Percentiles rank a stretch among this genome's conserved stretches.
phyloP scores from a whole-genome alignment of 805 yeast species.

The Ogataea trehaloabstinens region DNA sequence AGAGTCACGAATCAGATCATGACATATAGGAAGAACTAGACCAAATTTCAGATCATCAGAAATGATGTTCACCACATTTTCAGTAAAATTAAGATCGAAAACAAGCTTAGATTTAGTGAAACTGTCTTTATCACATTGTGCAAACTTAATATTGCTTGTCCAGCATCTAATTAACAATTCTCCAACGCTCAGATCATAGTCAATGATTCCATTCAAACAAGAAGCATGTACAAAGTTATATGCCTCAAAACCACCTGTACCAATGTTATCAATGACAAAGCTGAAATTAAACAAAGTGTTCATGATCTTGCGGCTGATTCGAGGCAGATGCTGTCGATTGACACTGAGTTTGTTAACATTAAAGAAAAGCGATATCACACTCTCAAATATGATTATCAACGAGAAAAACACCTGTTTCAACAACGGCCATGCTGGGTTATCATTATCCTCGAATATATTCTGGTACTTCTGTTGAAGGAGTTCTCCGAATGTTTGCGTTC shows the following conservation, averaged over 20 bases:
- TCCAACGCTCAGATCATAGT: constrained; percentile 25
- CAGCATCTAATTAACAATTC: constrained; percentile 30
- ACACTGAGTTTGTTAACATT: constrained; percentile 22
- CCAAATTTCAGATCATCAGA: constrained; percentile 34
- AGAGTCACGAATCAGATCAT: constrained; percentile 20
- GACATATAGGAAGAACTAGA: constrained; percentile 25
- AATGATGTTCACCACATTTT: constrained; percentile 36
- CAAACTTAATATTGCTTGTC: constrained; percentile 24
- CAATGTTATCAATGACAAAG: constrained; percentile 51
- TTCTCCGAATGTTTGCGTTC: constrained; percentile 33
- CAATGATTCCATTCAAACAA: constrained; percentile 41
- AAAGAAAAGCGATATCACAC: constrained; percentile 40
- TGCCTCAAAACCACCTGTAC: constrained; percentile 63
- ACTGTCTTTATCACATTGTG: constrained; percentile 30
- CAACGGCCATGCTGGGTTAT: constrained; percentile 22
- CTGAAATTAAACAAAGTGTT: constrained; percentile 42
- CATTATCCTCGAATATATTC: constrained; percentile 16
- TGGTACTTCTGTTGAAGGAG: constrained; percentile 3
- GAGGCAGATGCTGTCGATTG: constrained; percentile 12
- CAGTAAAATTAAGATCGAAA: constrained; percentile 47
- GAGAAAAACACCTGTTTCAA: constrained; percentile 41
- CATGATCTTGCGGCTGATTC: constrained; percentile 33
- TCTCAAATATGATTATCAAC: constrained; percentile 49
- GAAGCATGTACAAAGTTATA: constrained; percentile 59
- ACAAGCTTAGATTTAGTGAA: constrained; percentile 39